Evolutionary conservation across 495 filamentous ascomycete species (phyloP).

Genomic region (Aspergillus indologenus): DNA sequence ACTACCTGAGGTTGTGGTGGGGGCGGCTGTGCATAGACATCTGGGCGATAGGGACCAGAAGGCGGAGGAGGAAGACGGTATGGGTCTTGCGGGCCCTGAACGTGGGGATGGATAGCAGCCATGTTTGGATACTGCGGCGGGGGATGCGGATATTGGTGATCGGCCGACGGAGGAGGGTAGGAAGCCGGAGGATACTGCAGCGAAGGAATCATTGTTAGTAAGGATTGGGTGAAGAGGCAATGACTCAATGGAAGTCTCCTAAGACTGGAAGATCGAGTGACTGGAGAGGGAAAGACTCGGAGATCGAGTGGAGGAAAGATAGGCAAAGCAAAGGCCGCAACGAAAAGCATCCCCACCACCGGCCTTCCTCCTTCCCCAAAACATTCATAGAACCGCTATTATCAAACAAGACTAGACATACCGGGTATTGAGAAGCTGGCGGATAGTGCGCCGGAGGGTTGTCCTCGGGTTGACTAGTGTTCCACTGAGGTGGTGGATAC

Average conservation of each 20-base stretch:
- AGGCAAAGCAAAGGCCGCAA: neutral
- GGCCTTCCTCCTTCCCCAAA: neutral
- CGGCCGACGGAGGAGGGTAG: constrained; percentile 39
- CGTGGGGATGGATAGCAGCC: constrained; percentile 38
- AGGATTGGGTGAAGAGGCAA: neutral
- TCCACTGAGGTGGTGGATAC: constrained; percentile 49
- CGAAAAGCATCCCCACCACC: neutral
- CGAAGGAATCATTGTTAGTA: neutral
- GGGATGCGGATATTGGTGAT: constrained; percentile 36
- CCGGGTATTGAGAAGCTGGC: constrained; percentile 40
- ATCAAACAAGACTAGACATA: constrained; percentile 28
- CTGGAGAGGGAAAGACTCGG: constrained; percentile 7
- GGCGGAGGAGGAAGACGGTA: constrained; percentile 43
- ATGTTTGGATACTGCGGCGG: constrained; percentile 39
- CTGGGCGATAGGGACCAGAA: constrained; percentile 42
- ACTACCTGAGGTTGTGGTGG: constrained; percentile 48
- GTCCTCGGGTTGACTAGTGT: constrained; percentile 43
- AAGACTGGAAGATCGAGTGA: neutral
- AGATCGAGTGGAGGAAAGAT: constrained; percentile 14
- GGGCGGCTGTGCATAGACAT: constrained; percentile 45
- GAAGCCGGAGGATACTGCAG: constrained; percentile 37
- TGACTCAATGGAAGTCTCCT: constrained; percentile 9
- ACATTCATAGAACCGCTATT: neutral
- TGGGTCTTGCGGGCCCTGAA: constrained; percentile 35
- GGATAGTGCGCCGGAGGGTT: constrained; percentile 33